Conservation (phyloP, 768 basidiomycete species). For the Termitomyces titanicus region DNA sequence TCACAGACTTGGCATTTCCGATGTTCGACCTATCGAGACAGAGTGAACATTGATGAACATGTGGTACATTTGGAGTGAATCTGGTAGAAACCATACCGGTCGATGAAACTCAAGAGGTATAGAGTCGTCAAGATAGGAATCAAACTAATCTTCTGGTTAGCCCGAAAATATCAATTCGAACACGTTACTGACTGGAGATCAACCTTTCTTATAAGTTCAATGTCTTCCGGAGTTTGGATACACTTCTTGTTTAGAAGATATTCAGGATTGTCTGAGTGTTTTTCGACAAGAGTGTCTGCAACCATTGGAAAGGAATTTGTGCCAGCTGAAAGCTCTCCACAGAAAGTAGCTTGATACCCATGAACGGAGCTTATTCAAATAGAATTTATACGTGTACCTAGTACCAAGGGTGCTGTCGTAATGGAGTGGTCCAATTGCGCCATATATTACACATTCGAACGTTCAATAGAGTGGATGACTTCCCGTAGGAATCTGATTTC, state of each 20-base stretch:
- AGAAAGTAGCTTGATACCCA: too few relatives aligned
- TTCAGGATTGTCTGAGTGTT: constrained; percentile 4
- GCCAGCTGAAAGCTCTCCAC: background rate
- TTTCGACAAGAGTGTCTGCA: background rate
- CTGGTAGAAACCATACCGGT: constrained; percentile 31
- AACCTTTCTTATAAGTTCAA: constrained; percentile 34
- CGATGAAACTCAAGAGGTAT: constrained; percentile 43
- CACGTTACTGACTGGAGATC: constrained; percentile 31
- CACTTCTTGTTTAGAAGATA: constrained; percentile 21
- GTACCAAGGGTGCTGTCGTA: too few relatives aligned
- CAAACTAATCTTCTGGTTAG: constrained; percentile 22
- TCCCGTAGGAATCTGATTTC: too few relatives aligned
- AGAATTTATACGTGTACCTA: too few relatives aligned
- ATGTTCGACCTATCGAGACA: constrained; percentile 40
- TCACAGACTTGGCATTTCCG: constrained; percentile 39
- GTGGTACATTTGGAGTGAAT: background rate
- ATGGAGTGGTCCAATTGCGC: too few relatives aligned
- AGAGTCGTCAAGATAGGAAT: constrained; percentile 39
- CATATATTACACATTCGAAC: too few relatives aligned
- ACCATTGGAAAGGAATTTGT: background rate
- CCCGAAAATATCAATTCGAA: background rate
- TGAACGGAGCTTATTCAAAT: too few relatives aligned
- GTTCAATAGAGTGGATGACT: too few relatives aligned
- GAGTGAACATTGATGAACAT: background rate
- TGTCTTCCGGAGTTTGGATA: constrained; percentile 30